Conservation (phyloP, 139 green algal species). For the Chlorella sp. region DNA sequence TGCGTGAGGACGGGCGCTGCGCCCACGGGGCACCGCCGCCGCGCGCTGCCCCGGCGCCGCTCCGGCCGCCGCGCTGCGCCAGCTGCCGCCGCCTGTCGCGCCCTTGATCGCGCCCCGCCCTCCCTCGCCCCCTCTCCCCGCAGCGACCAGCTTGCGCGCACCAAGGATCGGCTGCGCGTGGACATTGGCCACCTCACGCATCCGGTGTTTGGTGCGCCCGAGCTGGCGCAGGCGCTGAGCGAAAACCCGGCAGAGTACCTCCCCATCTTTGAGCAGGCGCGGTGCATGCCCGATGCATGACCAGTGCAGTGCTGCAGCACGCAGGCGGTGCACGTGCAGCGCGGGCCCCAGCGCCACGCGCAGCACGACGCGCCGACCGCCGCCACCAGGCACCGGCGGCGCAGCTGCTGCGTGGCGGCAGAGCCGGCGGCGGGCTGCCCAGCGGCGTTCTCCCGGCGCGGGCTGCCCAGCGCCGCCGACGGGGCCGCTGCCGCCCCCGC, state of each 20-base stretch:
- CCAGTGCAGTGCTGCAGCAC: no score
- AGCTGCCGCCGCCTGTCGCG: background rate
- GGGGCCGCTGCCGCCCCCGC: no score
- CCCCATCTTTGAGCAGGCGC: conserved; percentile 13
- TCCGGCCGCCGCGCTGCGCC: background rate
- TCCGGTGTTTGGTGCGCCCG: conserved; percentile 35
- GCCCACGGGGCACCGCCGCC: background rate
- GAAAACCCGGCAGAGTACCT: conserved; percentile 47
- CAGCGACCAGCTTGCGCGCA: conserved; percentile 49
- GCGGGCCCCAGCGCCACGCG: no score
- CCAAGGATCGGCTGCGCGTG: conserved; percentile 35
- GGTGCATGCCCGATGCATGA: no score
- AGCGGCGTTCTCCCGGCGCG: background rate
- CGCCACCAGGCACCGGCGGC: no score
- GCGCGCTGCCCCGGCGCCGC: background rate
- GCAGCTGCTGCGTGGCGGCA: no score
- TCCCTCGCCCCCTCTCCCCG: conserved; percentile 1
- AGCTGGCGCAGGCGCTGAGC: conserved; percentile 32
- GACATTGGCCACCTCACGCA: conserved; percentile 41
- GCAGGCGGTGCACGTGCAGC: no score
- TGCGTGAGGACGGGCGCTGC: conserved; percentile 18
- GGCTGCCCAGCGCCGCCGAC: background rate
- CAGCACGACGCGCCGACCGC: no score
- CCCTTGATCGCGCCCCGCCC: background rate
- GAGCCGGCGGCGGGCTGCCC: background rate